Percentiles rank a stretch among this genome's conserved stretches.
Evolutionary conservation across 768 basidiomycete genomes (phyloP).

Genomic region (Dioszegia crocea): DNA sequence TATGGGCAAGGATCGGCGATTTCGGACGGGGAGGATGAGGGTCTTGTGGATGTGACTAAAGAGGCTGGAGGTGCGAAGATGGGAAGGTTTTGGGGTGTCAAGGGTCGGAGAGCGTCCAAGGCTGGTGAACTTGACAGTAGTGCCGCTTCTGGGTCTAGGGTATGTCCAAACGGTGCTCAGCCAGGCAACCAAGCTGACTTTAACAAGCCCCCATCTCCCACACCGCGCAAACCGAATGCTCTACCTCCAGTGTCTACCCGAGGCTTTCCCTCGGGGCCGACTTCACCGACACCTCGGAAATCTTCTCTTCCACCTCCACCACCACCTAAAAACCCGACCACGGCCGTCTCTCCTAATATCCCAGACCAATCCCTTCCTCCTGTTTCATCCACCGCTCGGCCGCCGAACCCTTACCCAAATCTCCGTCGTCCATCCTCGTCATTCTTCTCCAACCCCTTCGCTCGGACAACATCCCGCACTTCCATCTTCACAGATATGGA

Average conservation of each 20-base stretch:
- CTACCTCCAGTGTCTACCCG: background rate
- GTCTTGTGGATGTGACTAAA: background rate
- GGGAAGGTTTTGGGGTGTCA: background rate
- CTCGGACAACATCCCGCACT: slow-evolving; percentile 21
- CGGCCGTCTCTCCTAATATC: background rate
- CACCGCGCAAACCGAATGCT: background rate
- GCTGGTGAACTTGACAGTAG: background rate
- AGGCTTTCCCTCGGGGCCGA: background rate
- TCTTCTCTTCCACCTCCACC: background rate
- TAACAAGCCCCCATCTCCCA: background rate
- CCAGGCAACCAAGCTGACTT: background rate
- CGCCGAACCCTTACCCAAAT: background rate
- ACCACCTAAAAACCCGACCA: background rate
- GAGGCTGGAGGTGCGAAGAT: background rate
- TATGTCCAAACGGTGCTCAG: background rate
- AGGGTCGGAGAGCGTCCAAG: background rate
- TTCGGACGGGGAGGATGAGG: background rate
- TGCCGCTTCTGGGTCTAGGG: background rate
- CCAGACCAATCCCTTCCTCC: background rate
- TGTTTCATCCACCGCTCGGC: background rate
- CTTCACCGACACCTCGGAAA: background rate
- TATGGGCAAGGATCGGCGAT: background rate
- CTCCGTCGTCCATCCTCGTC: slow-evolving; percentile 16
- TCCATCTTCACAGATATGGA: slow-evolving; percentile 26
- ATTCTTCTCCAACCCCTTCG: slow-evolving; percentile 8